Percentiles rank a stretch among this genome's conserved stretches.
These are phyloP conservation scores for Candida ficus DNA, from an alignment of 805 yeast species.

Conservation along the genomic window DNA sequence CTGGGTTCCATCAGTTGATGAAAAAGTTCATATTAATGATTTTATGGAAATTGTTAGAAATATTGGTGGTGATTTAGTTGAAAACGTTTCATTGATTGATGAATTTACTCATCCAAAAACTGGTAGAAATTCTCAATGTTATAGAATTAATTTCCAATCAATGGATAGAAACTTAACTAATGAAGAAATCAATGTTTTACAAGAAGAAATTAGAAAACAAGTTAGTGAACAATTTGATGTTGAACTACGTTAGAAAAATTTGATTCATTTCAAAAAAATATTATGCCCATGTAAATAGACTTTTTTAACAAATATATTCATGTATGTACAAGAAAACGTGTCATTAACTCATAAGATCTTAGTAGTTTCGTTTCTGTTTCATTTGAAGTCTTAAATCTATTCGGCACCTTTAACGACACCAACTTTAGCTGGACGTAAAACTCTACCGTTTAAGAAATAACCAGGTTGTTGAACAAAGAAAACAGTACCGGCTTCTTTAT, in stretches of 20 bases:
- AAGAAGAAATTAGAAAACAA: conserved; percentile 56
- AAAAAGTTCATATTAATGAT: conserved; percentile 70
- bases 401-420: conserved; percentile 44
- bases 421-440: conserved; percentile 53
- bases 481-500: conserved; percentile 48
- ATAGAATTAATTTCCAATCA: conserved; percentile 87
- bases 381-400: too few relatives aligned
- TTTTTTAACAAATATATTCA: neutral
- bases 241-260: conserved; percentile 48
- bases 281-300: neutral
- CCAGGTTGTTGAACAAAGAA: conserved; percentile 52
- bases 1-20: conserved; percentile 59
- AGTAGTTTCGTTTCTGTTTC: neutral
- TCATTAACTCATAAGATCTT: conserved; percentile 4
- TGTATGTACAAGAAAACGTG: conserved; percentile 11
- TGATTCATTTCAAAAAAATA: neutral
- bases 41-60: conserved; percentile 88
- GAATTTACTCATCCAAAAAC: conserved; percentile 84
- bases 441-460: conserved; percentile 45
- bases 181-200: conserved; percentile 74
- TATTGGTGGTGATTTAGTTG: conserved; percentile 83
- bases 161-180: conserved; percentile 92
- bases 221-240: conserved; percentile 50
- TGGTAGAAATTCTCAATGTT: conserved; percentile 72
- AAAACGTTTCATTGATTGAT: conserved; percentile 75